Evolutionary conservation across 495 filamentous ascomycete species (phyloP).

Genomic region (Daldinia grandis): DNA sequence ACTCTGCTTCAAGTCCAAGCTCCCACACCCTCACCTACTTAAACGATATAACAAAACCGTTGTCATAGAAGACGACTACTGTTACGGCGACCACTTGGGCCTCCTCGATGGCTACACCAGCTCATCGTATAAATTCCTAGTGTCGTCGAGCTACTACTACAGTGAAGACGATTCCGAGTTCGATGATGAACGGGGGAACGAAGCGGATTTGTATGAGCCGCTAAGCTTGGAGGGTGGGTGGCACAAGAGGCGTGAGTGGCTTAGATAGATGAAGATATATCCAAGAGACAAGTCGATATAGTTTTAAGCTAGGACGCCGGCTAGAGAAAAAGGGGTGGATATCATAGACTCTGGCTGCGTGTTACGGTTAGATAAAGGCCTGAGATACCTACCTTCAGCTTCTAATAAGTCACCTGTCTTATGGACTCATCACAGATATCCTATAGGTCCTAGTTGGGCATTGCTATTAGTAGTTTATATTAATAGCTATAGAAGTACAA

Average conservation of each 20-base stretch:
- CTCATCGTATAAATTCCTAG: neutral
- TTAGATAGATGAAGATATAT: neutral
- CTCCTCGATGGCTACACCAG: neutral
- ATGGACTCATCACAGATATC: neutral
- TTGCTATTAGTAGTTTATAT: neutral
- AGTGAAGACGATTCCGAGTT: neutral
- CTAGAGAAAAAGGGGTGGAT: neutral
- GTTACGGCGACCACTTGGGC: neutral
- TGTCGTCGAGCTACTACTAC: neutral
- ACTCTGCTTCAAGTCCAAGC: neutral
- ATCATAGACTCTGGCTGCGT: neutral
- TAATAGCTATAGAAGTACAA: neutral
- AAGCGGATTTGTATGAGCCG: neutral
- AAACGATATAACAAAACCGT: neutral
- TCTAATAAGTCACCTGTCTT: neutral
- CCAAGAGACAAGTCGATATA: neutral
- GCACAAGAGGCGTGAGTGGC: neutral
- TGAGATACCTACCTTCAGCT: neutral
- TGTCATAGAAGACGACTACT: neutral
- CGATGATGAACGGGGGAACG: neutral
- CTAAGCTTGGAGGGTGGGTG: neutral
- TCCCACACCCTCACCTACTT: neutral
- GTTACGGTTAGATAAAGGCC: neutral
- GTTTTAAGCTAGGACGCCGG: neutral
- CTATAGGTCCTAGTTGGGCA: neutral